Base-by-base conservation (phyloP, 2,329 filamentous ascomycete species). In the Westerdykella aurantiaca region DNA sequence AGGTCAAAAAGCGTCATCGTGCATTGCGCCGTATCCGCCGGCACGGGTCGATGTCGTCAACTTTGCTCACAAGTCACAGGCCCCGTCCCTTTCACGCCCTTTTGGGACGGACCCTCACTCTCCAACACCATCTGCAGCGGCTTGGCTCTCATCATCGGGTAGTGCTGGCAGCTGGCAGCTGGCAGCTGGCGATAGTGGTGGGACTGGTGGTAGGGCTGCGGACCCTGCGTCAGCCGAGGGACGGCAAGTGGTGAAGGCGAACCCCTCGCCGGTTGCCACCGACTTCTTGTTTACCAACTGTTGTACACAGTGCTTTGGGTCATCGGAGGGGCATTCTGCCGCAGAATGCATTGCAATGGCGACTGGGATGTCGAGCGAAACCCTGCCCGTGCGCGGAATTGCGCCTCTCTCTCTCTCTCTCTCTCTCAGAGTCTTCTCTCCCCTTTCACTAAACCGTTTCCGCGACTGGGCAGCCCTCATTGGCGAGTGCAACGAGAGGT, bases 71-170 rank as follows among this genome's bases (percentile, higher is more conserved):
- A 38, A 22, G 6, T 34, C 5, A 17, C 33, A 34, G 13, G 5
- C 6, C 6, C 33, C 33, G 6, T 5, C 16, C 13, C 33, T 34
- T n/a, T 17, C 33, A 13, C 17, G 33, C 13, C n/a, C 13, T n/a
- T n/a, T 5, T 34, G 33, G 12, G 33, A 14, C 17, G 5, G 33
- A 35, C 34, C 11, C 18, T 35, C 43, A 33, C 34, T 21, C 33
- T 13, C n/a, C 33, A 35, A 35, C 33, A 35, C 33, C 33, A 14
- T 21, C 16, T 18, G 37, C 22, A 21, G 14, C 31, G 47, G 37
- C 60, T 61, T 60, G 58, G 58, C 57, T 48, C 47, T 53, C 56
- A 55, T 58, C 52, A 56, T 55, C n/a, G 33, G 6, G 11, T 14
- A 6, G 49, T 39, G 16, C 42, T 41, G 13, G 7, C n/a, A n/a